Conservation (phyloP, 2,329 filamentous ascomycete species). For the Trichoderma sp. region DNA sequence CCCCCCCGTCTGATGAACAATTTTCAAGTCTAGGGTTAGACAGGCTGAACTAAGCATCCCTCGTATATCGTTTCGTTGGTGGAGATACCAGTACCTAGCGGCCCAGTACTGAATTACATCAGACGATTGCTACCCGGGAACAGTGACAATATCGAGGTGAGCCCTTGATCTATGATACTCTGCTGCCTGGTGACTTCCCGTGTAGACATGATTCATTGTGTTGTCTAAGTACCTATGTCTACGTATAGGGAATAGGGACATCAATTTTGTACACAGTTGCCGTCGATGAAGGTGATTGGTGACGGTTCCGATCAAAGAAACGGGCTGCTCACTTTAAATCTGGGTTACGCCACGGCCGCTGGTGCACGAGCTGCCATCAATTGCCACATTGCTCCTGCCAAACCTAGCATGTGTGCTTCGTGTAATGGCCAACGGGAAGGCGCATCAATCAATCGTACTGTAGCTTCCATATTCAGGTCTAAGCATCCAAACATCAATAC, state of each 20-base stretch:
- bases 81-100: no score
- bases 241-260: no score
- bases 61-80: background rate
- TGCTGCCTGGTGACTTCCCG: no score
- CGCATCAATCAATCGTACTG: background rate
- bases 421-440: background rate
- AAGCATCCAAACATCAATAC: no score
- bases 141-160: background rate
- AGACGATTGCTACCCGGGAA: background rate
- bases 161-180: no score
- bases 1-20: background rate
- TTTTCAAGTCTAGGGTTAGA: background rate
- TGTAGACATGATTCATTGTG: no score
- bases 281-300: no score
- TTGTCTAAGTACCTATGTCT: no score
- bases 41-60: background rate
- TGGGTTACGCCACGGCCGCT: slow-evolving; percentile 10
- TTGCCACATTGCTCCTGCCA: background rate
- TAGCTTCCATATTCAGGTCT: background rate
- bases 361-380: background rate
- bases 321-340: background rate
- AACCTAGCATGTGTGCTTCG: background rate
- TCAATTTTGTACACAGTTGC: no score
- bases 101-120: background rate
- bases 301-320: background rate